A percentile compares a stretch with the other conserved stretches of the same genome.
These are phyloP conservation scores for Obelidium mucronatum DNA, from an alignment of 192 early-diverging fungal genomes.

Conservation along the genomic window DNA sequence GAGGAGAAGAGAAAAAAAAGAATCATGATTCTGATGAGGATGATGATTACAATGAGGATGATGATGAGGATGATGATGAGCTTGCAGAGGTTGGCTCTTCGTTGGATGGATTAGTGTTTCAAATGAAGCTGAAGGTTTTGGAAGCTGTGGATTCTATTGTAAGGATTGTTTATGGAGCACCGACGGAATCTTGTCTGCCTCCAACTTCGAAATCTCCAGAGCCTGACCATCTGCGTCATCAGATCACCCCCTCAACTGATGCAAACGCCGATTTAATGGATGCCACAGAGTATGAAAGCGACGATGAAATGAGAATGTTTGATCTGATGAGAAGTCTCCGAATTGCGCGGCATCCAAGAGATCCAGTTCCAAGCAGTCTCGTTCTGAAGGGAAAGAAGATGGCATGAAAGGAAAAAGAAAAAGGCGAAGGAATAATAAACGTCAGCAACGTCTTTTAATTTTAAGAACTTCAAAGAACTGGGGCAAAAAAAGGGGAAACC, in stretches of 20 bases:
- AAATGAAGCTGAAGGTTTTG: slow-evolving; percentile 19
- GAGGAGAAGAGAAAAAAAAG: neutral
- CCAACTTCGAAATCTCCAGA: neutral
- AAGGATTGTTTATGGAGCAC: neutral
- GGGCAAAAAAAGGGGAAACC: neutral
- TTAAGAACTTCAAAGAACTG: too few relatives aligned
- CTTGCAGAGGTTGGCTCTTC: neutral
- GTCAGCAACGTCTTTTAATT: too few relatives aligned
- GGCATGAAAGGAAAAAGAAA: slow-evolving; percentile 5
- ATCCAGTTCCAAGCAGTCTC: slow-evolving; percentile 23
- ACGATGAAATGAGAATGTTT: slow-evolving; percentile 25
- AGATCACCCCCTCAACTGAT: neutral
- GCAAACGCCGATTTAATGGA: neutral
- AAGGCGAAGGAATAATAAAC: neutral
- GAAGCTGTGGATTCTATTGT: slow-evolving; percentile 1
- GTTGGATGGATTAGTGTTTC: slow-evolving; percentile 16
- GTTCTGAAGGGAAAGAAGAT: slow-evolving; percentile 13
- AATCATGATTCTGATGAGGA: neutral
- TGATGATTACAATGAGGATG: neutral
- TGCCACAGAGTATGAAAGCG: neutral
- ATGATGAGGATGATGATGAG: neutral
- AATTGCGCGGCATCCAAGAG: slow-evolving; percentile 7
- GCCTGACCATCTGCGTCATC: neutral
- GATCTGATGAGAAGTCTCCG: slow-evolving; percentile 5
- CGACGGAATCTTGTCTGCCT: neutral